Base-by-base conservation (phyloP, 305 asterid genomes). In the Fraxinus baroniana region DNA sequence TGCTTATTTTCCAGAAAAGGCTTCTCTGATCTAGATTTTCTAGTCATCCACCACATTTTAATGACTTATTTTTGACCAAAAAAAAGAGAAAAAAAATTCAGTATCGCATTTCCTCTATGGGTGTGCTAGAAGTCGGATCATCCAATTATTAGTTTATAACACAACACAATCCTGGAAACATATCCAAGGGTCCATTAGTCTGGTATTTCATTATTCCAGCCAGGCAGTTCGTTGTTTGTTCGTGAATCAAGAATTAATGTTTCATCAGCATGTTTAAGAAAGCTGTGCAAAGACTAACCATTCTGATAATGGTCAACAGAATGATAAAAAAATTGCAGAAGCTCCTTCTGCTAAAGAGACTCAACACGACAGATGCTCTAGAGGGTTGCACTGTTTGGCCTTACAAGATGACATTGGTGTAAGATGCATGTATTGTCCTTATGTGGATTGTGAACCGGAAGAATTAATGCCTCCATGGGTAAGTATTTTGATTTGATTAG, bases 391-490 rank as follows among this genome's bases (percentile, higher is more conserved):
- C 79, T 89, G 87, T 70, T 37, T 88, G 73, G 18, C 71, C 73
- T 4, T 83, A 44, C 17, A 22, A 55, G 94, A 92, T 0, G 91
- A 87, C 18, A 17, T 83, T 49, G 97, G 97, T 55, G n/a, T 85
- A n/a, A 60, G 75, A 24, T 92, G 97, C 46, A 52, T 17, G 1
- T 52, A 44, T 37, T 92, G 97, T 80, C 30, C 8, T 71, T 81
- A 83, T 73, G 87, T 87, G n/a, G 91, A 66, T 39, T 76, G 79
- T 7, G 91, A 72, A 68, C 86, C 90, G 1, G 90, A 49, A 84
- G 84, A 91, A n/a, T 76, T 92, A 64, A 7, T 89, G 81, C 92
- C 92, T 49, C 57, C 57, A 26, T 84, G 94, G 97, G 88, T 57
- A 57, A 57, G 68, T 57, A 18, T 57, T 55, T 57, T 57, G 68